These are phyloP conservation scores for Fusarium pininemorale DNA, from an alignment of 2,329 filamentous ascomycete species.

Conservation along the genomic window DNA sequence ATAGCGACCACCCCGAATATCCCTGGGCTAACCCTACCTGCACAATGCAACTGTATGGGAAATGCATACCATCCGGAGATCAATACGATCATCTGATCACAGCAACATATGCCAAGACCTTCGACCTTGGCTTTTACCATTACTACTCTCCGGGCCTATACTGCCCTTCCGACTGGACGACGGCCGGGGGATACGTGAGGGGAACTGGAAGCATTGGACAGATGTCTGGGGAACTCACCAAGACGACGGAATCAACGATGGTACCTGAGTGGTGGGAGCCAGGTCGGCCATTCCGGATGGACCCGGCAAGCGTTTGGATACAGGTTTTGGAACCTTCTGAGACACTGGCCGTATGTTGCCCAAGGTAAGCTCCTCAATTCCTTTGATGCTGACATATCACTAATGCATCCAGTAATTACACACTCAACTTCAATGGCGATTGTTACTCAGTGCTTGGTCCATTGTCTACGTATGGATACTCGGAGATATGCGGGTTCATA, in stretches of 20 bases:
- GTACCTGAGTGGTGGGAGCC: fast-evolving
- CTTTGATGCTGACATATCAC: not conserved
- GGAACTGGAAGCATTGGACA: not conserved
- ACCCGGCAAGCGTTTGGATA: not conserved
- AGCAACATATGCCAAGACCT: not conserved
- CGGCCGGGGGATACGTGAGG: not conserved
- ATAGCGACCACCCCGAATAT: not conserved
- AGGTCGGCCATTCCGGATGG: not conserved
- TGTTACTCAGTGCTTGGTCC: slow-evolving; percentile 26
- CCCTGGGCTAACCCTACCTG: not conserved
- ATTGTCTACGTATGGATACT: not conserved
- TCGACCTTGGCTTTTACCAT: not conserved
- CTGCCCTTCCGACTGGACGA: not conserved
- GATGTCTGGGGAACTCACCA: not conserved
- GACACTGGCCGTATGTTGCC: slow-evolving; percentile 37
- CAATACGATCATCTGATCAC: not conserved
- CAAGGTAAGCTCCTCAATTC: slow-evolving; percentile 14
- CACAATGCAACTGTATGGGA: not conserved
- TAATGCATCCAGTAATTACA: slow-evolving; percentile 16
- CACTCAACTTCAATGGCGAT: slow-evolving; percentile 1
- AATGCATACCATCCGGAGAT: not conserved
- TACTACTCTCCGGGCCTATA: not conserved
- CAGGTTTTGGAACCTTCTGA: slow-evolving; percentile 16
- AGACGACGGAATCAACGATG: not conserved
- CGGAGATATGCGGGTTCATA: not conserved